phyloP scores from a whole-genome alignment of 805 yeast species.

The Saturnispora bothae region DNA sequence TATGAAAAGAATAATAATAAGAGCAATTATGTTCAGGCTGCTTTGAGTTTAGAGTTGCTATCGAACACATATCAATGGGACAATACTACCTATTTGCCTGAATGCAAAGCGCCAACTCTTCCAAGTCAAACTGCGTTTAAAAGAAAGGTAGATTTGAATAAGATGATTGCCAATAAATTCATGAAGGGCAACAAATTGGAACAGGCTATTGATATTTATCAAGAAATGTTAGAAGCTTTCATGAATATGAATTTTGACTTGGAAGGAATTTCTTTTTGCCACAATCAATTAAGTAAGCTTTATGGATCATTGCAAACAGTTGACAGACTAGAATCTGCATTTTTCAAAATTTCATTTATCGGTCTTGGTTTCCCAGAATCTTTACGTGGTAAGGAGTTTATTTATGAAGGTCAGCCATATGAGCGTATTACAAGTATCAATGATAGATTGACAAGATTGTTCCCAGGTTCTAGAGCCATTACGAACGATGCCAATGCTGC shows the following conservation, averaged over 20 bases:
- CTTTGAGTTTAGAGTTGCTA: constrained; percentile 63
- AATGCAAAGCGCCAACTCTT: constrained; percentile 53
- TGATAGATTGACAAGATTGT: constrained; percentile 58
- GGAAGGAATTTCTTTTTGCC: constrained; percentile 62
- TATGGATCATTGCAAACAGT: constrained; percentile 56
- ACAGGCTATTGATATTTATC: constrained; percentile 68
- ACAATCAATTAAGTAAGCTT: constrained; percentile 55
- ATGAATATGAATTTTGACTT: constrained; percentile 65
- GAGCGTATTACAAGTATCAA: constrained; percentile 81
- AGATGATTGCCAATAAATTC: constrained; percentile 60
- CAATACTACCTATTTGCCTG: constrained; percentile 42
- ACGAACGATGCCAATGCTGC: constrained; percentile 45
- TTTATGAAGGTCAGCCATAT: constrained; percentile 79
- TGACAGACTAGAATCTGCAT: constrained; percentile 68
- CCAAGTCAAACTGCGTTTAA: constrained; percentile 77
- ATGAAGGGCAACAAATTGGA: constrained; percentile 64
- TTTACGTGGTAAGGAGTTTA: constrained; percentile 64
- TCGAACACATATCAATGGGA: constrained; percentile 74
- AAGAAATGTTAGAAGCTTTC: constrained; percentile 68
- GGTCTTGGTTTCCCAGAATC: constrained; percentile 80
- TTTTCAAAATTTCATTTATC: constrained; percentile 66
- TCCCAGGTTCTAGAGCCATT: constrained; percentile 74
- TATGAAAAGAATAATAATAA: constrained; percentile 52
- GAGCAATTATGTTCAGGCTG: constrained; percentile 69
- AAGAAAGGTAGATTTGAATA: constrained; percentile 63